Conservation (phyloP, 2,329 filamentous ascomycete species). For the Colletotrichum musicola region DNA sequence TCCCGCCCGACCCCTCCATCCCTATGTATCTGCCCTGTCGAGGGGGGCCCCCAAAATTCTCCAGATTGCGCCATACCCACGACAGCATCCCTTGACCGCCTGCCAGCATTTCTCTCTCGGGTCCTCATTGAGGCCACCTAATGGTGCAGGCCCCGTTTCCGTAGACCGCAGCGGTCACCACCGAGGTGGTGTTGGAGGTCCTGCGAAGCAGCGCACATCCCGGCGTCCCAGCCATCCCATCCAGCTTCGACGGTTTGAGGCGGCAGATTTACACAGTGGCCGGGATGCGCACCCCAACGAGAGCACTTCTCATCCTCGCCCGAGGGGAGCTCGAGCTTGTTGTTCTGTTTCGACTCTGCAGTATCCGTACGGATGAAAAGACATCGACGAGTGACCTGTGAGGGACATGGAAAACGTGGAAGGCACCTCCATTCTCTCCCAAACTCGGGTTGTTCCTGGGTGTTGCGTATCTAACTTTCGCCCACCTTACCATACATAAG, state of each 20-base stretch:
- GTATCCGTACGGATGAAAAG: too few species aligned
- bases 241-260: not conserved
- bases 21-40: slow-evolving; percentile 34
- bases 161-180: slow-evolving; percentile 1
- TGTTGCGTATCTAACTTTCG: too few species aligned
- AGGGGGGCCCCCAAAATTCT: slow-evolving; percentile 36
- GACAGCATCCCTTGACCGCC: slow-evolving; percentile 35
- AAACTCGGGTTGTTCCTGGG: not conserved
- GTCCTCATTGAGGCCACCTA: slow-evolving; percentile 25
- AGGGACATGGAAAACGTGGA: too few species aligned
- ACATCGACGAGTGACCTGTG: too few species aligned
- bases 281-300: slow-evolving; percentile 18
- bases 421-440: too few species aligned
- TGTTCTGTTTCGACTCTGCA: slow-evolving; percentile 12
- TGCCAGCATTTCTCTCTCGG: slow-evolving; percentile 22
- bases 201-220: slow-evolving; percentile 7
- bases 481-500: too few species aligned
- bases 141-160: not conserved
- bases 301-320: slow-evolving; percentile 2
- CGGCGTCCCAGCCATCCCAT: slow-evolving; percentile 3
- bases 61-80: slow-evolving; percentile 39
- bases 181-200: slow-evolving; percentile 18
- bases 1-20: slow-evolving; percentile 33
- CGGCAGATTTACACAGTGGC: slow-evolving; percentile 30
- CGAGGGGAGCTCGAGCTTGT: slow-evolving; percentile 21